Percentiles rank a stretch among this genome's conserved stretches.
Conservation (phyloP, 768 basidiomycete genomes). For the Lactarius akahatsu region DNA sequence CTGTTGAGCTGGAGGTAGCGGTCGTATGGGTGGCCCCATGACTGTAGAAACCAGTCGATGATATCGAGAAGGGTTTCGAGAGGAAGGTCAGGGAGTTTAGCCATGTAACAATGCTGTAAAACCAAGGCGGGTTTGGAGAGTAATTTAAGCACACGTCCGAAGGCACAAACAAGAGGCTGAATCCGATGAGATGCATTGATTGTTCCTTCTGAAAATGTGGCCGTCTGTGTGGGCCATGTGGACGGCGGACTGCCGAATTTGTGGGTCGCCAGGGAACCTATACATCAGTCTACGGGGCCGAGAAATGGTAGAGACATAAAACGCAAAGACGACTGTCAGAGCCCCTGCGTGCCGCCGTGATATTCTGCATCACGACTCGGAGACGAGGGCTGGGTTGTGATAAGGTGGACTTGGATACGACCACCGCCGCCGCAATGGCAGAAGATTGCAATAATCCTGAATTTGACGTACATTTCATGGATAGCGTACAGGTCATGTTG, state of each 20-base stretch:
- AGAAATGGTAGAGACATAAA: neutral
- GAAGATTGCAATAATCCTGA: neutral
- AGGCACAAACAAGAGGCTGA: neutral
- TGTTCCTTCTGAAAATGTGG: neutral
- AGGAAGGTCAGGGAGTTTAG: no score
- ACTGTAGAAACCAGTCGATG: no score
- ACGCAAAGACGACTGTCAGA: neutral
- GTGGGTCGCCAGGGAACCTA: no score
- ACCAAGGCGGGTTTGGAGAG: neutral
- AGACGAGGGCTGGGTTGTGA: neutral
- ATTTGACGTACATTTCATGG: slow-evolving; percentile 3
- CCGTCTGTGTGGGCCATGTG: neutral
- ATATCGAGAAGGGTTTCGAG: no score
- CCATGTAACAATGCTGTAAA: no score
- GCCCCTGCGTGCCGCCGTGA: neutral
- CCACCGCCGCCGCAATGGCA: neutral
- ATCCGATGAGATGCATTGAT: neutral
- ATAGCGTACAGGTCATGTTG: slow-evolving; percentile 11
- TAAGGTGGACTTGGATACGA: neutral
- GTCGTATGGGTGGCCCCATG: no score
- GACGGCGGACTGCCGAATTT: no score
- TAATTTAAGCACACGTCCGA: neutral
- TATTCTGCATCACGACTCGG: neutral
- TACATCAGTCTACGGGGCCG: neutral
- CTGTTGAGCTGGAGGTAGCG: no score